phyloP scores from a whole-genome alignment of 2,329 filamentous ascomycete genomes.

The Fusarium sp. region DNA sequence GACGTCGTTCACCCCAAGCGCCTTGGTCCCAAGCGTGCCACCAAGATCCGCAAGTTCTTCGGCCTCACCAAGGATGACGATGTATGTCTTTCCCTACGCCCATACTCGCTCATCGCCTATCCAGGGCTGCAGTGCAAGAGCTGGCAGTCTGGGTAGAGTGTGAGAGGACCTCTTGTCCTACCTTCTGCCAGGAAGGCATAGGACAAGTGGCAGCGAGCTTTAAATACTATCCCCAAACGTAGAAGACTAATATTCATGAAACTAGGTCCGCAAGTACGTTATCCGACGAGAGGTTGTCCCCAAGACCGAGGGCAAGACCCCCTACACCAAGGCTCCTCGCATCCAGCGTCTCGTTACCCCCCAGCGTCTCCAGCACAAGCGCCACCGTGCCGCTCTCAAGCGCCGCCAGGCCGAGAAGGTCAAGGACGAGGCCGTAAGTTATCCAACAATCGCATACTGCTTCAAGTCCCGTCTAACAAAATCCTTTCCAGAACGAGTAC shows the following conservation, averaged over 20 bases:
- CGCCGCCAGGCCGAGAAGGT: conserved; percentile 95
- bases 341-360: conserved; percentile 99
- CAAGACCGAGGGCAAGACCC: conserved; percentile 96
- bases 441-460: no score
- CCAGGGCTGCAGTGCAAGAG: conserved; percentile 61
- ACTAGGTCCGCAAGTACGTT: conserved; percentile 97
- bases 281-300: conserved; percentile 98
- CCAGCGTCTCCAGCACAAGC: conserved; percentile 99
- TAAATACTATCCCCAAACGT: conserved; percentile 27
- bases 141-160: conserved; percentile 67
- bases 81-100: conserved; percentile 78
- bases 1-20: conserved; percentile 99
- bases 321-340: conserved; percentile 99
- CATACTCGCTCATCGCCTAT: conserved; percentile 76
- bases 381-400: conserved; percentile 97
- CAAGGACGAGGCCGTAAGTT: conserved; percentile 97
- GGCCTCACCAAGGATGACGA: conserved; percentile 99
- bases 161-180: conserved; percentile 58
- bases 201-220: conserved; percentile 41
- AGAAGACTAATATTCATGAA: conserved; percentile 53
- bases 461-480: background rate
- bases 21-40: conserved; percentile 98
- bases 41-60: conserved; percentile 99
- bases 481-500: conserved; percentile 85
- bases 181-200: conserved; percentile 3